Percentiles rank a stretch among this genome's conserved stretches.
Conservation (phyloP, 2,329 filamentous ascomycete genomes). For the Scedosporium boydii region DNA sequence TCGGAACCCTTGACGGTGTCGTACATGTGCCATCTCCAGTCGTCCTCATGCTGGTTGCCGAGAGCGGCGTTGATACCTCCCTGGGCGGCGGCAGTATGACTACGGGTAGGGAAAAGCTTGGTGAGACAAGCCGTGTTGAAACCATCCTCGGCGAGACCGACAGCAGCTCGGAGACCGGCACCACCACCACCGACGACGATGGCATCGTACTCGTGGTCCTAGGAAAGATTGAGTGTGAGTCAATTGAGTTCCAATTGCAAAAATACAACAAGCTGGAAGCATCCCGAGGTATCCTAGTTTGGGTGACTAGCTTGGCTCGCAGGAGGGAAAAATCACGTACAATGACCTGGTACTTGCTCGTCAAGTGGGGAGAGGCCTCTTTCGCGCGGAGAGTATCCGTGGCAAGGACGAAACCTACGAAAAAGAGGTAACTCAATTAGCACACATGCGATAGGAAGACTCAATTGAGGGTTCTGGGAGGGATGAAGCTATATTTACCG, state of each 20-base stretch:
- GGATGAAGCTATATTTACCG: constrained; percentile 35
- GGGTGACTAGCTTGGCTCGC: not conserved
- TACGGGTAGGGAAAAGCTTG: constrained; percentile 79
- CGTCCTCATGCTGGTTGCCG: constrained; percentile 95
- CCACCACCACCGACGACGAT: constrained; percentile 84
- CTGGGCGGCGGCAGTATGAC: constrained; percentile 73
- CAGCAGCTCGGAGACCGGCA: constrained; percentile 71
- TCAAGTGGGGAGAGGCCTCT: constrained; percentile 80
- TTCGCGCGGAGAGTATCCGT: constrained; percentile 82
- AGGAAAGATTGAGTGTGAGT: constrained; percentile 15
- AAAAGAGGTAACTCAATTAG: not conserved
- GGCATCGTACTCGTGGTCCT: constrained; percentile 98
- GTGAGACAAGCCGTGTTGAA: constrained; percentile 85
- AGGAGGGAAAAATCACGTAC: constrained; percentile 41
- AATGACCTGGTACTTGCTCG: constrained; percentile 88
- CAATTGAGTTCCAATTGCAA: not conserved
- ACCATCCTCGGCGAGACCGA: constrained; percentile 77
- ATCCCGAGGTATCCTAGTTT: constrained; percentile 8
- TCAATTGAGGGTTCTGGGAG: not conserved
- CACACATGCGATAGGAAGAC: not conserved
- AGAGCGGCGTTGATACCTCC: constrained; percentile 83
- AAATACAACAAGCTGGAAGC: too few relatives aligned
- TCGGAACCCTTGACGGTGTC: constrained; percentile 96
- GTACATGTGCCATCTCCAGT: constrained; percentile 99
- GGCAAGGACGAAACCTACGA: constrained; percentile 70